phyloP scores from a whole-genome alignment of 352 stramenopile species.

The Globisporangium camurandrum region DNA sequence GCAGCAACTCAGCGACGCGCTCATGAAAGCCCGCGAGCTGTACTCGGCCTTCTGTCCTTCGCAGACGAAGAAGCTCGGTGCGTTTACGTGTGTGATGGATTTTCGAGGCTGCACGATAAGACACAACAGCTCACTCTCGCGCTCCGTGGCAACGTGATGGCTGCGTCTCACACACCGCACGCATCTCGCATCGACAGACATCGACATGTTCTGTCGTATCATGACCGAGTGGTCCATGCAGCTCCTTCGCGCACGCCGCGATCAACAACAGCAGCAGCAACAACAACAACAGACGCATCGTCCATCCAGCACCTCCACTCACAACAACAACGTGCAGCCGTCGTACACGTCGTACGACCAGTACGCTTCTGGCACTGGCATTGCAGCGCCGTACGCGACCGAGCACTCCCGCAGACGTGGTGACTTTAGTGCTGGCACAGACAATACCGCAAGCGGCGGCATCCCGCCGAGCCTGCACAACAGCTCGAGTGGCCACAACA shows the following conservation, averaged over 20 bases:
- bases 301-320: slow-evolving; percentile 1
- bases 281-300: slow-evolving; percentile 1
- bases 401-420: slow-evolving; percentile 15
- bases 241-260: slow-evolving; percentile 41
- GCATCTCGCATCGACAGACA: no score
- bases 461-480: slow-evolving; percentile 6
- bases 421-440: no score
- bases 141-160: no score
- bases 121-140: neutral
- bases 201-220: slow-evolving; percentile 75
- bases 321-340: neutral
- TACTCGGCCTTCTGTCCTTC: slow-evolving; percentile 68
- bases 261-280: slow-evolving; percentile 23
- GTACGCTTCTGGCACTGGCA: neutral
- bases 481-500: neutral
- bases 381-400: slow-evolving; percentile 51
- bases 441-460: neutral
- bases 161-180: no score
- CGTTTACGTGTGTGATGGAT: no score
- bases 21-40: slow-evolving; percentile 31
- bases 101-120: no score
- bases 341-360: slow-evolving; percentile 5
- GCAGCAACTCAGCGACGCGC: slow-evolving; percentile 6
- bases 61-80: slow-evolving; percentile 53
- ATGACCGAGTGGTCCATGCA: slow-evolving; percentile 73